Conservation (phyloP, 2,329 filamentous ascomycete species). For the Scopulariopsis brevicaulis region DNA sequence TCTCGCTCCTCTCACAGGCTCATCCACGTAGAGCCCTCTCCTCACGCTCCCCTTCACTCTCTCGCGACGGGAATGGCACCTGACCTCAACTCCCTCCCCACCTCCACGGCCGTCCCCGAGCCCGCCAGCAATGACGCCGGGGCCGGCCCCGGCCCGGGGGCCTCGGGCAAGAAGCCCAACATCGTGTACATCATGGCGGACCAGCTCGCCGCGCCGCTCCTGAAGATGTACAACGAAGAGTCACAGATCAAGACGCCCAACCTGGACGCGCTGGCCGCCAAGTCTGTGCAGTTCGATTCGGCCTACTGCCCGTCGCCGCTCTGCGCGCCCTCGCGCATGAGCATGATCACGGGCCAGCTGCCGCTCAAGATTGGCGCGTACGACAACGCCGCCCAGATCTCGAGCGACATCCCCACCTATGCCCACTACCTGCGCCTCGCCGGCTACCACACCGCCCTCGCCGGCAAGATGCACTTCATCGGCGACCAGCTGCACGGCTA, state of each 20-base stretch:
- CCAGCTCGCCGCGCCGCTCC: constrained; percentile 79
- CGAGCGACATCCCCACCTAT: constrained; percentile 79
- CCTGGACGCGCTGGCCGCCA: constrained; percentile 69
- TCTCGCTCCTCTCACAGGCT: background rate
- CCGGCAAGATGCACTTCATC: constrained; percentile 96
- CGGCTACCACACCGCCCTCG: constrained; percentile 82
- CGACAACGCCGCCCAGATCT: constrained; percentile 80
- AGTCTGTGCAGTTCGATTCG: constrained; percentile 81
- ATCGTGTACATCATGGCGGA: constrained; percentile 86
- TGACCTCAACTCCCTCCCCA: constrained; percentile 61
- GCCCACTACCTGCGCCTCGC: constrained; percentile 79
- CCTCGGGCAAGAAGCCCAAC: constrained; percentile 23
- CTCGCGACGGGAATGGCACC: constrained; percentile 41
- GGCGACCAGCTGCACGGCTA: constrained; percentile 93
- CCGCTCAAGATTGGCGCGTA: constrained; percentile 87
- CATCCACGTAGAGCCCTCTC: background rate
- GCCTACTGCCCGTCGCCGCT: constrained; percentile 92
- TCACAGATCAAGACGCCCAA: constrained; percentile 90
- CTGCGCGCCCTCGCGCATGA: constrained; percentile 86
- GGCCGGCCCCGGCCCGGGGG: constrained; percentile 3
- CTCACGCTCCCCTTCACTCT: background rate
- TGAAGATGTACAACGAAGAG: constrained; percentile 83
- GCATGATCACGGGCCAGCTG: constrained; percentile 84
- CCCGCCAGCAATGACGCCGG: constrained; percentile 12
- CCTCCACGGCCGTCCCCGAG: constrained; percentile 26